Conservation (phyloP, 257 asterid species). For the Hygrophila difformis region DNA sequence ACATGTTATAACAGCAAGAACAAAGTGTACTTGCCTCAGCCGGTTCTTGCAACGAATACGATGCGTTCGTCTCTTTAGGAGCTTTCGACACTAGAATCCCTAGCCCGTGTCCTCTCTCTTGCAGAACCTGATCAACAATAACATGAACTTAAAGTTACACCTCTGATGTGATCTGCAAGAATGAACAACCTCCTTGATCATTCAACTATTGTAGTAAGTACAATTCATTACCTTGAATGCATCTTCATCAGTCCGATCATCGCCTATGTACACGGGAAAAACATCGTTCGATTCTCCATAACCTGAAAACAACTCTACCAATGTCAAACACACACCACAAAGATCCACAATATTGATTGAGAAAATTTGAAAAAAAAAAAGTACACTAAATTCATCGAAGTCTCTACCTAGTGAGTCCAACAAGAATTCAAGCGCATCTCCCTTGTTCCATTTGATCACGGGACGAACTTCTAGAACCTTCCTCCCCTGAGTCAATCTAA, state of each 20-base stretch:
- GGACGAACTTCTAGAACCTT: slow-evolving; percentile 92
- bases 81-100: slow-evolving; percentile 67
- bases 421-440: slow-evolving; percentile 80
- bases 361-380: no score
- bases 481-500: slow-evolving; percentile 61
- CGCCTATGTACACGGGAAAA: slow-evolving; percentile 64
- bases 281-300: slow-evolving; percentile 25
- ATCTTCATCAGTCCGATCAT: slow-evolving; percentile 76
- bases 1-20: no score
- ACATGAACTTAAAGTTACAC: no score
- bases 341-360: no score
- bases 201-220: no score
- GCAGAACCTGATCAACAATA: slow-evolving; percentile 53
- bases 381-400: no score
- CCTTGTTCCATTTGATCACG: slow-evolving; percentile 82
- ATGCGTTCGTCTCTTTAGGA: slow-evolving; percentile 69
- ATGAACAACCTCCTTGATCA: no score
- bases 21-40: slow-evolving; percentile 58
- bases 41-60: slow-evolving; percentile 65
- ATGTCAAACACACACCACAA: neutral
- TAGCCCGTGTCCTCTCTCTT: slow-evolving; percentile 57
- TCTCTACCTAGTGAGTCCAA: slow-evolving; percentile 55
- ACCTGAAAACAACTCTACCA: slow-evolving; percentile 18
- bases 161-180: no score
- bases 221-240: slow-evolving; percentile 83